Base-by-base conservation (phyloP, 805 yeast genomes). In the Lipomyces chichibuensis region DNA sequence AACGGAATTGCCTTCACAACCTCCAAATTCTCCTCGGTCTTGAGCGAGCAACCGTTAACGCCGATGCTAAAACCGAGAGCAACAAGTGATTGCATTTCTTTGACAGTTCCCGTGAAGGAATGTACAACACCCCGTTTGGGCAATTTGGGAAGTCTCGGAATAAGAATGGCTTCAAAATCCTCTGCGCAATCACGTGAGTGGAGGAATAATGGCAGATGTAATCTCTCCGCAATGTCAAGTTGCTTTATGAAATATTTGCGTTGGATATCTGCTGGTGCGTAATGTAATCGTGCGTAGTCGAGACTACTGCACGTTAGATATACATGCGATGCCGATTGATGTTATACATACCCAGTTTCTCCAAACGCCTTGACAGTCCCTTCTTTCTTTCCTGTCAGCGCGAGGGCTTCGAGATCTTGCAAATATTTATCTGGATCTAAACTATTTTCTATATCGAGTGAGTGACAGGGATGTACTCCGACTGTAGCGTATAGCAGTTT, bases 391-490 rank as follows among this genome's bases (percentile, higher is more conserved):
- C 92, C 90, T 0, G 78, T 72, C 5, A 77, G 67, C 0, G 87
- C 85, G n/a, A 89, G 71, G 2, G 78, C 71, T 68, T 84, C 82
- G 57, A 95, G 77, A 32, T 81, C 75, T 2, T 76, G 73, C 46
- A 90, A 74, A 71, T 88, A 87, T 1, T 73, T 73, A 2, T 78
- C 81, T 1, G 77, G 77, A 49, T 77, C 77, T 2, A 69, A 70
- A 13, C 74, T 73, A 6, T 64, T 67, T 8, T 73, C 79, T 69
- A 87, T 84, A 72, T 82, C 93, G 74, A 76, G 77, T 0, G 92
- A 96, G 20, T 89, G 82, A 77, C 99, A 94, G 0, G 99, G 99
- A 79, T 95, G 99, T 1, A 94, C 96, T 13, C 99, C 99, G 1
- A 88, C 93, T 0, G 99, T 95, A 29, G 90, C 85, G 67, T 80